phyloP scores from a whole-genome alignment of 106 monocot species.

The Dendrobium chrysotoxum region DNA sequence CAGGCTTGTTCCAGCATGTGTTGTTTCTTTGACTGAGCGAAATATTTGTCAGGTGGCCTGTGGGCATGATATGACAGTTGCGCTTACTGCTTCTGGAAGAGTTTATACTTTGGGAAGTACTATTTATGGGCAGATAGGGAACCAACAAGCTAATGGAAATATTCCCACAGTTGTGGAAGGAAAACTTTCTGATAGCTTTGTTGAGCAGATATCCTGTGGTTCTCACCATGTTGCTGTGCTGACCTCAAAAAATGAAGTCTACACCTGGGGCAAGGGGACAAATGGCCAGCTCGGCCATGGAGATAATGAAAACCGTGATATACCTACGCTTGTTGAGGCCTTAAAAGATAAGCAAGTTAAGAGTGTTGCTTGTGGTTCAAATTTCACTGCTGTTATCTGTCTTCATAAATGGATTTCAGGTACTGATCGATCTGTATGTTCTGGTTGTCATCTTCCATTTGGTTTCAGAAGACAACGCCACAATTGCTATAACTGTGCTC shows the following conservation, averaged over 20 bases:
- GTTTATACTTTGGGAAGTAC: constrained; percentile 43
- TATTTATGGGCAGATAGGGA: constrained; percentile 38
- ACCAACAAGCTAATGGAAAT: constrained; percentile 32
- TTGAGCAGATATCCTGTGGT: constrained; percentile 39
- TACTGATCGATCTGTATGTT: constrained; percentile 39
- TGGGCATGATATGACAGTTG: constrained; percentile 39
- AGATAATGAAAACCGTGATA: constrained; percentile 28
- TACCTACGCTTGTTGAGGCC: constrained; percentile 37
- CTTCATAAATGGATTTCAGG: constrained; percentile 42
- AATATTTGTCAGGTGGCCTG: constrained; percentile 43
- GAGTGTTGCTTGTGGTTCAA: constrained; percentile 40
- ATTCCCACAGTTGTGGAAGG: constrained; percentile 27
- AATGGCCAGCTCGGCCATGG: constrained; percentile 52
- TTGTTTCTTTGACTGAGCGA: constrained; percentile 28
- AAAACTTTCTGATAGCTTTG: constrained; percentile 16
- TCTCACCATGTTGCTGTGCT: constrained; percentile 42
- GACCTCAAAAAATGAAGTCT: constrained; percentile 45
- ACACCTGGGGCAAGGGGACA: constrained; percentile 40
- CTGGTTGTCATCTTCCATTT: constrained; percentile 41
- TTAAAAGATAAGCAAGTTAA: constrained; percentile 45
- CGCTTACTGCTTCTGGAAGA: constrained; percentile 28
- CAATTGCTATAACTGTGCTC: constrained; percentile 48
- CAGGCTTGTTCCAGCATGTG: constrained; percentile 31
- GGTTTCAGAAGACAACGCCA: constrained; percentile 51
- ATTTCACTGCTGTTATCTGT: constrained; percentile 46